Base-by-base conservation (phyloP, 345 rosid species). In the Schrenkiella parvula region DNA sequence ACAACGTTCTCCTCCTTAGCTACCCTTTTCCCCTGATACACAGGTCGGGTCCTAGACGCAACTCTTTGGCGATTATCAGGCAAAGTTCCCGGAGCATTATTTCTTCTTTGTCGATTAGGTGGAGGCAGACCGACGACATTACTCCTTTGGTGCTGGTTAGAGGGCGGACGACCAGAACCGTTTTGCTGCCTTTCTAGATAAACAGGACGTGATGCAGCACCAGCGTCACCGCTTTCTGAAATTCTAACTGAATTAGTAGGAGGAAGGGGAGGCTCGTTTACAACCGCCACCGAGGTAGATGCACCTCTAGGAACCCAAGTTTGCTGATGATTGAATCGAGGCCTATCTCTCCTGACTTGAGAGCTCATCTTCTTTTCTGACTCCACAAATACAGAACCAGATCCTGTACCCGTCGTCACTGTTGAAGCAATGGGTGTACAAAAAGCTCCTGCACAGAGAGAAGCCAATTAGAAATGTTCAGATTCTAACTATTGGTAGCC, bases 231-330 rank as follows among this genome's bases (percentile, higher is more conserved):
- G 13, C 17, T 44, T 28, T 51, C 78, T 48, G 73, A 60, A 46
- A 28, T 58, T 18, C 39, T 79, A 54, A 73, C 38, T 0, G 79
- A 50, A 37, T 54, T 51, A 44, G 78, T 55, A 78, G 78, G 66
- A 79, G 47, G 15, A 13, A 32, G 21, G 0, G 44, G 26, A 38
- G 68, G 73, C 43, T 71, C 72, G 5, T 57, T 64, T 10, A 67
- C 76, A 5, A 6, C 55, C 59, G 47, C 78, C 11, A 21, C 65
- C 0, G 78, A 59, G 58, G 84, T 34, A 19, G 75, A 15, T 25
- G 86, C 46, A 22, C 79, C 87, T 80, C 91, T 84, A 8, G 92
- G 97, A 26, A 91, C 79, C 98, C 98, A 91, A 7, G 80, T 84
- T 46, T 76, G 96, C 47, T 87, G 84, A 14, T 79, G 61, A 29